A percentile compares a stretch with the other conserved stretches of the same genome.
Conservation (phyloP, 345 rosid species). For the Litchi chinensis region DNA sequence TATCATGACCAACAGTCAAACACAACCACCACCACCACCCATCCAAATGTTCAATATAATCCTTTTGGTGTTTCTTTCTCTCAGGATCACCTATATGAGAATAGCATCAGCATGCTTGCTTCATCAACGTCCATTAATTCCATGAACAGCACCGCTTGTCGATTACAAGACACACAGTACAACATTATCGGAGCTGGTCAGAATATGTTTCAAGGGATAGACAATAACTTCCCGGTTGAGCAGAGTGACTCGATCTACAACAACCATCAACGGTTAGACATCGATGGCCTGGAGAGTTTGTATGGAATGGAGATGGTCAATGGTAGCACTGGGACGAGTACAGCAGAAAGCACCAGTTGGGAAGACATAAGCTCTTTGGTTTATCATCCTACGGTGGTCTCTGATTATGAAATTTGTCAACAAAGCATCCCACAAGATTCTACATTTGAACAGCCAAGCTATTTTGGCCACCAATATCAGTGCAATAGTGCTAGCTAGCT, state of each 20-base stretch:
- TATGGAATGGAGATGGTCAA: slow-evolving; percentile 35
- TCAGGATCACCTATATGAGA: slow-evolving; percentile 30
- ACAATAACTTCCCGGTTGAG: slow-evolving; percentile 23
- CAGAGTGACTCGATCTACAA: slow-evolving; percentile 23
- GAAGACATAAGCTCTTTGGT: slow-evolving; percentile 49
- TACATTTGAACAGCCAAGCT: slow-evolving; percentile 42
- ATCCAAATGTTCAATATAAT: background rate
- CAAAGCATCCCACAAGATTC: slow-evolving; percentile 34
- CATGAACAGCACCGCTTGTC: slow-evolving; percentile 38
- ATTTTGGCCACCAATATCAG: slow-evolving; percentile 42
- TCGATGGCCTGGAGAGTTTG: slow-evolving; percentile 26
- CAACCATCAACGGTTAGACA: slow-evolving; percentile 20
- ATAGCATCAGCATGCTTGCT: slow-evolving; percentile 31
- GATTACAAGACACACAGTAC: slow-evolving; percentile 32
- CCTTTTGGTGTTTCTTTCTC: slow-evolving; percentile 18
- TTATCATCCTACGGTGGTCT: slow-evolving; percentile 38
- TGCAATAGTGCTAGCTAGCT: background rate
- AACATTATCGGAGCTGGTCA: slow-evolving; percentile 23
- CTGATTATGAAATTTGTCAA: slow-evolving; percentile 34
- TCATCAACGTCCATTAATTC: slow-evolving; percentile 31
- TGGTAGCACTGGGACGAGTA: slow-evolving; percentile 44
- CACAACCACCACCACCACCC: background rate
- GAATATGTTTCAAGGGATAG: slow-evolving; percentile 44
- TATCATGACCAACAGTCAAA: slow-evolving; percentile 19
- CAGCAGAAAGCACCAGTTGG: slow-evolving; percentile 63